Conservation (phyloP, 176 grass and related monocot genomes). For the Paspalum vaginatum region DNA sequence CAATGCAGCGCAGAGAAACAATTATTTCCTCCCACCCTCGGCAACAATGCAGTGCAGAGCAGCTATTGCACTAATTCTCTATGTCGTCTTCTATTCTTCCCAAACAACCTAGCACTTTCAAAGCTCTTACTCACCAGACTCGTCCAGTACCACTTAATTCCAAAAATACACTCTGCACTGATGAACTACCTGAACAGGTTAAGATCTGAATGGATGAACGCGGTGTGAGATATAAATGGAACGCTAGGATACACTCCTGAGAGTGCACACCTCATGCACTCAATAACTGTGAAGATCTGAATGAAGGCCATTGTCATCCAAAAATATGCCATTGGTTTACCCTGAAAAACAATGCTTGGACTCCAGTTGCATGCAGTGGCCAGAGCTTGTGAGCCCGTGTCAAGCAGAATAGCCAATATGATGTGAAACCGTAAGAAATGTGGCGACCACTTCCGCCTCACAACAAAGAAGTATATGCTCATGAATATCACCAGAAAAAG, state of each 20-base stretch:
- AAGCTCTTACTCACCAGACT: conserved; percentile 1
- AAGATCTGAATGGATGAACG: conserved; percentile 84
- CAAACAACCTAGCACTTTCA: not conserved
- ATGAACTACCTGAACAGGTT: conserved; percentile 67
- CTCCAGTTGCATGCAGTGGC: conserved; percentile 73
- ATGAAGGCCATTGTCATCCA: conserved; percentile 76
- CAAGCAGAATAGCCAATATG: conserved; percentile 79
- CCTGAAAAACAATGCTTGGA: conserved; percentile 65
- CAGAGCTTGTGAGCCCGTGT: conserved; percentile 69
- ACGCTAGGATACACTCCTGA: conserved; percentile 63
- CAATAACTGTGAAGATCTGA: conserved; percentile 79
- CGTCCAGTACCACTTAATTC: conserved; percentile 16
- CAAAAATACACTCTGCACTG: conserved; percentile 18
- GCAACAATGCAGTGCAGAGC: not conserved
- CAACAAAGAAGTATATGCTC: conserved; percentile 75
- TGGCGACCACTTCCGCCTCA: conserved; percentile 75
- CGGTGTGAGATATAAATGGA: conserved; percentile 77
- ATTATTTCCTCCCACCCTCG: not conserved
- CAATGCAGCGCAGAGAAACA: not conserved
- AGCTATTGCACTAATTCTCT: no score
- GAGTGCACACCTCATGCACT: conserved; percentile 83
- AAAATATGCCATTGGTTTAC: conserved; percentile 66
- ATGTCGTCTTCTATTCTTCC: not conserved
- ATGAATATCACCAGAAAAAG: conserved; percentile 66
- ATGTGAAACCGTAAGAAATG: conserved; percentile 90